Base-by-base conservation (phyloP, 129 eudicot genomes). In the Silybum marianum region DNA sequence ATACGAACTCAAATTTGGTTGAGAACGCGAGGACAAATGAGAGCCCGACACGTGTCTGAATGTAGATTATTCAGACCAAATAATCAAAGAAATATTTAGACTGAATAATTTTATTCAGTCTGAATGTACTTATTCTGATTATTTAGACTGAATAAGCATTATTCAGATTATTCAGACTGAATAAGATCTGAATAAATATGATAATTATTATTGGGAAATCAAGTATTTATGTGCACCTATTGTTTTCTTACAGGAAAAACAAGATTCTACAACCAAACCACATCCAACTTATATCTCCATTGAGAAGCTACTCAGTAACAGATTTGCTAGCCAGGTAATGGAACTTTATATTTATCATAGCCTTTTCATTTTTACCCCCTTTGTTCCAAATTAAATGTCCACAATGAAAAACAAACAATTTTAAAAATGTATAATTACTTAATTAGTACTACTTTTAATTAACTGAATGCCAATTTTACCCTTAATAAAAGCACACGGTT, bases 271-370 rank as follows among this genome's bases (percentile, higher is more conserved):
- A 44, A 80, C 58, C 76, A 79, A 79, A 66, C 81, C 93, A 79
- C 72, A 65, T 69, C 78, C 78, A 19, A 79, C 86, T 0, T 81
- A 84, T 77, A 80, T 83, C 46, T 94, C 98, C 72, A 89, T 88
- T 28, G 94, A 87, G 77, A 94, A 92, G 87, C 96, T 94, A 38
- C 94, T 94, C 58, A 85, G 89, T 76, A 94, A 94, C 67, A 76
- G 75, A 63, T 94, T 92, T 88, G 92, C 96, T 84, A 94, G 85
- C 68, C 98, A 94, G 94, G 98, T 94, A 86, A 30, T 8, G 10
- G 25, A 63, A 19, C 28, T 78, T 25, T 32, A 44, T 24, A 46
- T 21, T 6, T 22, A 51, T 58, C 66, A 1, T 58, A n/a, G 66
- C 9, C 24, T 58, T 58, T 58, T 58, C 60, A 48, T 18, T 44